These are phyloP conservation scores for Metarhizium brunneum DNA, from an alignment of 2,329 filamentous ascomycete species.

Conservation along the genomic window DNA sequence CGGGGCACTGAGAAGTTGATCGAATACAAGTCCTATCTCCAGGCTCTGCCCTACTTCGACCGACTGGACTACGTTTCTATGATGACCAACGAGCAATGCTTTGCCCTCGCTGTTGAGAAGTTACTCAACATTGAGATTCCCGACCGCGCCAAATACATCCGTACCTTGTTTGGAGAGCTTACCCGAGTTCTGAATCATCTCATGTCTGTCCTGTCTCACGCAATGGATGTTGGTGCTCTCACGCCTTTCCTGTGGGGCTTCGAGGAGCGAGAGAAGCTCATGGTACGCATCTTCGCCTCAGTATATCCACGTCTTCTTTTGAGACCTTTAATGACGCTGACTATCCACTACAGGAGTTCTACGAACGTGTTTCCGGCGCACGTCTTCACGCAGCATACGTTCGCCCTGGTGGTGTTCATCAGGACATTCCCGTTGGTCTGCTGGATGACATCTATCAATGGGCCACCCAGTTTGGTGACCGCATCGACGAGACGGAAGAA, in stretches of 20 bases:
- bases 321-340: background rate
- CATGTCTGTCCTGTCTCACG: constrained; percentile 95
- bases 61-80: constrained; percentile 98
- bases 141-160: constrained; percentile 91
- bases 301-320: background rate
- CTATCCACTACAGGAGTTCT: constrained; percentile 71
- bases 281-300: constrained; percentile 52
- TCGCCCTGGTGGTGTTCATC: constrained; percentile 89
- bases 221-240: constrained; percentile 96
- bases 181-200: constrained; percentile 93
- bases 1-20: constrained; percentile 98
- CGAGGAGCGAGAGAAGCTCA: constrained; percentile 98
- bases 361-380: constrained; percentile 96
- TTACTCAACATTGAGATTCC: constrained; percentile 94
- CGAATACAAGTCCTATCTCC: constrained; percentile 98
- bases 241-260: constrained; percentile 99
- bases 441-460: constrained; percentile 99
- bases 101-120: constrained; percentile 92
- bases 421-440: constrained; percentile 87
- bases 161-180: constrained; percentile 91
- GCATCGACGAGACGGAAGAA: constrained; percentile 97
- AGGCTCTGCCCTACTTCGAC: constrained; percentile 97
- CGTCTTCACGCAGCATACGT: constrained; percentile 96
- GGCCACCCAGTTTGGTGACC: constrained; percentile 97
- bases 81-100: constrained; percentile 99